Evolutionary conservation across 352 stramenopile species (phyloP).

Genomic region (Pythium sukuiense): DNA sequence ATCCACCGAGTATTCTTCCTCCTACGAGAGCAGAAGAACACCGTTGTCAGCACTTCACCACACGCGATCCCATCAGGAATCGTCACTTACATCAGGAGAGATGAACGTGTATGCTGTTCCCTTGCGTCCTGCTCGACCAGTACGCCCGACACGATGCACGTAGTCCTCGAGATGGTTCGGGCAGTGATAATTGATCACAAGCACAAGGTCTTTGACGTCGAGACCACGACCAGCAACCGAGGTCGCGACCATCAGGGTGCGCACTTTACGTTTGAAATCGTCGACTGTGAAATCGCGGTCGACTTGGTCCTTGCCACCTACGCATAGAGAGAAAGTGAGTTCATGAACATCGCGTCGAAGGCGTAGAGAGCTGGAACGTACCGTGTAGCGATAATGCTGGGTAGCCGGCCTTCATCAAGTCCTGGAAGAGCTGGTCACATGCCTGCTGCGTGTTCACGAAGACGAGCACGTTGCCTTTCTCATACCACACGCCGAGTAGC

Average conservation of each 20-base stretch:
- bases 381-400: slow-evolving; percentile 95
- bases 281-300: slow-evolving; percentile 99
- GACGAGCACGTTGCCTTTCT: slow-evolving; percentile 97
- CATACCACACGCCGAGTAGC: slow-evolving; percentile 94
- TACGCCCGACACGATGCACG: slow-evolving; percentile 98
- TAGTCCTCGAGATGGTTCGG: slow-evolving; percentile 99
- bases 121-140: slow-evolving; percentile 93
- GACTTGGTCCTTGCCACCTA: slow-evolving; percentile 98
- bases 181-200: slow-evolving; percentile 99
- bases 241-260: slow-evolving; percentile 94
- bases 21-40: slow-evolving; percentile 41
- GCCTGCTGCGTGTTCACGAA: slow-evolving; percentile 99
- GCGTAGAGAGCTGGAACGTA: slow-evolving; percentile 21
- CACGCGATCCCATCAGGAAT: background rate
- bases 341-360: background rate
- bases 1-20: slow-evolving; percentile 97
- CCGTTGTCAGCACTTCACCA: slow-evolving; percentile 7
- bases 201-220: slow-evolving; percentile 97
- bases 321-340: slow-evolving; percentile 20
- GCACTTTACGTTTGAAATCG: slow-evolving; percentile 97
- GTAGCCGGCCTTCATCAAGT: slow-evolving; percentile 97
- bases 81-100: slow-evolving; percentile 84
- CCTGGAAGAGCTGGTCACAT: slow-evolving; percentile 96
- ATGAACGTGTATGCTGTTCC: slow-evolving; percentile 99
- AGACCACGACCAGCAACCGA: slow-evolving; percentile 97